Evolutionary conservation across 2,329 filamentous ascomycete species (phyloP).

Genomic region (Ceratocystiopsis minuta): DNA sequence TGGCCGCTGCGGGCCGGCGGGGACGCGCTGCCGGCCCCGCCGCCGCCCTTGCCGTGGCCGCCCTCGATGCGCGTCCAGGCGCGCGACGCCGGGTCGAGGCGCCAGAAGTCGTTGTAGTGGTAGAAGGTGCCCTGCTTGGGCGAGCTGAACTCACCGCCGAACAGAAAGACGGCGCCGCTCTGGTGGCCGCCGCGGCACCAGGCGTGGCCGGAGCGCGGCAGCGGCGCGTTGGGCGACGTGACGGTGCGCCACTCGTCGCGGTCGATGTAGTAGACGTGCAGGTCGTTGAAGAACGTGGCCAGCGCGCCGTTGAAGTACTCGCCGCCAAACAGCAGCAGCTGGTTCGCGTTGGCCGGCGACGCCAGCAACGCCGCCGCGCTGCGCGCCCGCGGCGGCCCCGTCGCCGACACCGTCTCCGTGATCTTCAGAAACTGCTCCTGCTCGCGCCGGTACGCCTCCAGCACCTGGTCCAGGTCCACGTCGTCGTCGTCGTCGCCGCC

Average conservation of each 20-base stretch:
- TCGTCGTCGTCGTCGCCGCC: constrained; percentile 63
- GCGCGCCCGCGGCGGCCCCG: constrained; percentile 54
- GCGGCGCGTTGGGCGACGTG: constrained; percentile 75
- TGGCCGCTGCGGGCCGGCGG: constrained; percentile 79
- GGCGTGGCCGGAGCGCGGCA: constrained; percentile 83
- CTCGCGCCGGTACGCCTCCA: constrained; percentile 81
- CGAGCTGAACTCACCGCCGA: constrained; percentile 90
- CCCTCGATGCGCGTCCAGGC: constrained; percentile 86
- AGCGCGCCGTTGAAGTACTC: constrained; percentile 90
- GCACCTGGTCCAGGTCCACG: constrained; percentile 78
- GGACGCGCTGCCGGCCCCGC: constrained; percentile 45
- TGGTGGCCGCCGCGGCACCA: constrained; percentile 80
- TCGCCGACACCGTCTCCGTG: constrained; percentile 54
- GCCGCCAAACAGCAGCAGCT: constrained; percentile 80
- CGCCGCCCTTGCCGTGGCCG: constrained; percentile 26
- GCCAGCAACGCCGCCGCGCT: constrained; percentile 69
- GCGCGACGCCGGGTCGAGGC: constrained; percentile 61
- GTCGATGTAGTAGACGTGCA: constrained; percentile 58
- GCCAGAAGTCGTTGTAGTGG: constrained; percentile 98
- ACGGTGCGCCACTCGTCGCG: constrained; percentile 81
- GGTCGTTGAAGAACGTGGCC: constrained; percentile 52
- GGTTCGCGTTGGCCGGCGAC: constrained; percentile 70
- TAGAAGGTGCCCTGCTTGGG: constrained; percentile 98
- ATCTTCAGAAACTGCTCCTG: constrained; percentile 91
- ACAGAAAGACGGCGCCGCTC: constrained; percentile 69